Evolutionary conservation across 139 green algal species (phyloP).

Genomic region (Coelastrella sp.): DNA sequence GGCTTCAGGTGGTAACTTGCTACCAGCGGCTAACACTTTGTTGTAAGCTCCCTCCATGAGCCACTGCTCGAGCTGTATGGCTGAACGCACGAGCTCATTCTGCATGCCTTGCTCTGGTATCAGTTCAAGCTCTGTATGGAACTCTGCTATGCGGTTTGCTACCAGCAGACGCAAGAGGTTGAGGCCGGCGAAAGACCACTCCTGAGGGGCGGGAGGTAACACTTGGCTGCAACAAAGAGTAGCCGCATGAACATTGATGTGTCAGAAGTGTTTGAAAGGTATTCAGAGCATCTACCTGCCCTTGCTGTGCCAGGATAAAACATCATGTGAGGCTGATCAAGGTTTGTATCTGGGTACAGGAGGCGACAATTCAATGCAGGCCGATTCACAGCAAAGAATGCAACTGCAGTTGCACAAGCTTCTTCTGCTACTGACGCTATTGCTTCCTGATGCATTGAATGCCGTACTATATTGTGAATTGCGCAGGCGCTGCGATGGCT

Average conservation of each 20-base stretch:
- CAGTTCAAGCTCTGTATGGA: conserved; percentile 97
- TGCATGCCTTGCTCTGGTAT: conserved; percentile 65
- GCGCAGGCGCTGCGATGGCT: too few species aligned
- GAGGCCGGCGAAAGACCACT: conserved; percentile 82
- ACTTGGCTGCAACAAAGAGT: conserved; percentile 16
- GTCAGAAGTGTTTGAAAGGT: too few species aligned
- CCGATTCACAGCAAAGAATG: too few species aligned
- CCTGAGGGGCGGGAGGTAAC: conserved; percentile 75
- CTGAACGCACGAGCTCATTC: conserved; percentile 68
- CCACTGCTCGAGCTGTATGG: conserved; percentile 92
- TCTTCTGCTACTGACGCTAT: too few species aligned
- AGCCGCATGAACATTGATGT: neutral
- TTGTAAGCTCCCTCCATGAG: conserved; percentile 98
- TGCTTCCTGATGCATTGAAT: too few species aligned
- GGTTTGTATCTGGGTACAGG: too few species aligned
- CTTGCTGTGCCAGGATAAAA: too few species aligned
- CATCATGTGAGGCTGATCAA: too few species aligned
- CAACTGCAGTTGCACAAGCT: too few species aligned
- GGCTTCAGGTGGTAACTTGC: conserved; percentile 3
- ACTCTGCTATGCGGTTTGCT: conserved; percentile 97
- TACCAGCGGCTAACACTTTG: conserved; percentile 72
- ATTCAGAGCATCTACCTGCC: too few species aligned
- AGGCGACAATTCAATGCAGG: too few species aligned
- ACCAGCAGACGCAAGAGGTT: conserved; percentile 96
- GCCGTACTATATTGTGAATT: too few species aligned